A percentile compares a stretch with the other conserved stretches of the same genome.
These are phyloP conservation scores for Salvia splendens DNA, from an alignment of 257 asterid species.

Conservation along the genomic window DNA sequence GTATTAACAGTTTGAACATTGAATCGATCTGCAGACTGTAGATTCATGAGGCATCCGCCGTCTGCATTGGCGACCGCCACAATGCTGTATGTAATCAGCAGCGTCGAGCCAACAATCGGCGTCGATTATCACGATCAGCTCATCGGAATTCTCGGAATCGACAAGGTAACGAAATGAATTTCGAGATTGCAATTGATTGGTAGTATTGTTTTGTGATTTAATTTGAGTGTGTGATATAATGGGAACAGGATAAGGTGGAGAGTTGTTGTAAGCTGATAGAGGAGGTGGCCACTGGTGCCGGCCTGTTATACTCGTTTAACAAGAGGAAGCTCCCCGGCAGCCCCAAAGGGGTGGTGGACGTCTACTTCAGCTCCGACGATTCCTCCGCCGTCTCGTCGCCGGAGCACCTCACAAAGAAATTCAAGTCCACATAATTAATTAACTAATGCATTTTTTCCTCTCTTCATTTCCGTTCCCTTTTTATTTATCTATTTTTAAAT, in stretches of 20 bases:
- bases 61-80: constrained; percentile 85
- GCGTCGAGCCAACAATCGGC: constrained; percentile 54
- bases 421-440: constrained; percentile 31
- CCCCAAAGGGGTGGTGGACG: constrained; percentile 66
- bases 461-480: neutral
- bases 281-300: constrained; percentile 43
- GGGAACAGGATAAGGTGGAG: constrained; percentile 63
- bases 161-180: constrained; percentile 46
- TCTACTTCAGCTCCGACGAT: constrained; percentile 53
- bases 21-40: constrained; percentile 50
- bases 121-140: constrained; percentile 58
- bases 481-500: constrained; percentile 5
- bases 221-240: too few relatives aligned
- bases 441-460: neutral
- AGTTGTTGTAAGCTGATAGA: constrained; percentile 57
- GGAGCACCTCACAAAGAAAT: constrained; percentile 61
- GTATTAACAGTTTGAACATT: neutral
- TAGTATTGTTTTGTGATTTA: neutral
- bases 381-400: constrained; percentile 63
- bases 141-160: constrained; percentile 60
- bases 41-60: constrained; percentile 63
- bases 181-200: neutral
- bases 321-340: constrained; percentile 70
- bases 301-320: constrained; percentile 39
- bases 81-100: constrained; percentile 64